Evolutionary conservation across 1,284 basidiomycete species (phyloP).

Genomic region (Gymnopus androsaceus): DNA sequence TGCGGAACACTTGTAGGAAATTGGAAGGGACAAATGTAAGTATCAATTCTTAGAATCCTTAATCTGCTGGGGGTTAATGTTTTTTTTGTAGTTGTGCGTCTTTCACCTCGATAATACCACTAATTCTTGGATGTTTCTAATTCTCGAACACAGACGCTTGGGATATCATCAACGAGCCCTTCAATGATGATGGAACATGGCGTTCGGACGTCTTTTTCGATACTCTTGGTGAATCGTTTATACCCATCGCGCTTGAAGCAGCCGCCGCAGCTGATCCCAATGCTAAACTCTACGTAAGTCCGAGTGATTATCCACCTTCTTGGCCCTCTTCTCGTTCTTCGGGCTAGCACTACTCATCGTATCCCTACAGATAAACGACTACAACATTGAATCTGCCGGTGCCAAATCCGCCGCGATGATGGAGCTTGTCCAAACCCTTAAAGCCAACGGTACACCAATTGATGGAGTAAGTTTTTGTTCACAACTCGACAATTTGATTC

Average conservation of each 20-base stretch:
- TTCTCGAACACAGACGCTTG: slow-evolving; percentile 22
- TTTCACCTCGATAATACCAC: too few species aligned
- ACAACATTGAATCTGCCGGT: slow-evolving; percentile 52
- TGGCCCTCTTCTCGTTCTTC: too few species aligned
- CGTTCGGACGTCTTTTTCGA: slow-evolving; percentile 38
- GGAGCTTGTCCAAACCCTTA: slow-evolving; percentile 49
- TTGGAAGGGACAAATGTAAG: slow-evolving; percentile 53
- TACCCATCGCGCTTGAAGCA: slow-evolving; percentile 40
- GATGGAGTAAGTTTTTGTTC: too few species aligned
- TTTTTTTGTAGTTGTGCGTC: neutral
- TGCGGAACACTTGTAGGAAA: slow-evolving; percentile 48
- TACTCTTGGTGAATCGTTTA: slow-evolving; percentile 38
- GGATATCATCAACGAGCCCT: slow-evolving; percentile 51
- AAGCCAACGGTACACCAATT: slow-evolving; percentile 48
- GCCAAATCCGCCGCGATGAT: slow-evolving; percentile 54
- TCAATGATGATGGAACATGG: slow-evolving; percentile 49
- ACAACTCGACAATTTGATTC: too few species aligned
- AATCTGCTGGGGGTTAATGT: too few species aligned
- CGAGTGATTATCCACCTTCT: too few species aligned
- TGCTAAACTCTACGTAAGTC: slow-evolving; percentile 47
- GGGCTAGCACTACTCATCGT: too few species aligned
- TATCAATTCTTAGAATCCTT: too few species aligned
- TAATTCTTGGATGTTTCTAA: neutral
- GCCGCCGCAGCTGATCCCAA: slow-evolving; percentile 44
- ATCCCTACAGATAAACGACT: slow-evolving; percentile 60